Evolutionary conservation across 805 yeast genomes (phyloP), one percentile per base, ranked within the genome.

Genomic region (Spathaspora hagerdaliae): DNA sequence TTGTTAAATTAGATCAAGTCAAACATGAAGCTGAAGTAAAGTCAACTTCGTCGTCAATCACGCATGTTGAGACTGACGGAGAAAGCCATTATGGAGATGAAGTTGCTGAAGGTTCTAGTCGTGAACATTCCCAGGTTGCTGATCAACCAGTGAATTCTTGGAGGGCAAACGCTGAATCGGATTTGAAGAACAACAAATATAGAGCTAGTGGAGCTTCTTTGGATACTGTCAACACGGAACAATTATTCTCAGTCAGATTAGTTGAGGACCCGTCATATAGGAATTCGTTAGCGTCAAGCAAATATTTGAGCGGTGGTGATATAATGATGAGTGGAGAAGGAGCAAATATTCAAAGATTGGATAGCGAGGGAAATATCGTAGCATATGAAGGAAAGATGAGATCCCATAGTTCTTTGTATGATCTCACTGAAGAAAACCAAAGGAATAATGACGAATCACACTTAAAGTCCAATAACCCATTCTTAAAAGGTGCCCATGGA

Each of bases 221-320:
- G 46, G 90, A 89, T 27, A 89, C 96, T 0, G 91, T 91, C 31
- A 82, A 91, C 31, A 88, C 97, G 1, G 87, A 84, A 42, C 92
- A 88, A 59, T 75, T 90, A 39, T 75, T 89, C 58, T 85, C 87
- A 5, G 88, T 90, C 34, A 77, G 89, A 56, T 71, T 89, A 36
- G 89, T 86, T 2, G 86, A 84, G 34, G 86, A 83, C 44, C 45
- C 51, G 31, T 57, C 64, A n/a, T 36, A 51, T 45, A 52, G 75
- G 37, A 58, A 63, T 33, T 68, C 73, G 29, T 51, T 56, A 29
- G 58, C 51, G 37, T 61, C 70, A 4, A 55, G 63, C 5, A 56
- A 52, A 37, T 55, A 56, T 36, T 50, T 59, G 15, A 60, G 64
- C 44, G 34, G 29, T 19, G 35, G 13, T 12, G 35, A 32, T 5